Conservation (phyloP, 148 eudicot species). For the Cornus florida region DNA sequence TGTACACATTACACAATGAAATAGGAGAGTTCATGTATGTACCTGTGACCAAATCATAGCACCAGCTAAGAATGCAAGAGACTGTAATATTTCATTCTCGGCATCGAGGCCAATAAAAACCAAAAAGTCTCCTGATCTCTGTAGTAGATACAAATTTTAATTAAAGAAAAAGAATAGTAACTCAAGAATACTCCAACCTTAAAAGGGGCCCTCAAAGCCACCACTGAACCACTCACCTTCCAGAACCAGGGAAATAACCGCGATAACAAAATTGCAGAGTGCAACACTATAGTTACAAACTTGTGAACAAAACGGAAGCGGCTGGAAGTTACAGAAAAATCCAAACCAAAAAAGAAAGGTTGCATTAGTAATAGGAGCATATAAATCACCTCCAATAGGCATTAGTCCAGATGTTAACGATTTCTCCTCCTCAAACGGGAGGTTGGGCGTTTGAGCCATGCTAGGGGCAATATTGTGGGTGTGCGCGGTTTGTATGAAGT, state of each 20-base stretch:
- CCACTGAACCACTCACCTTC: conserved; percentile 56
- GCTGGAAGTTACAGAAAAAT: conserved; percentile 41
- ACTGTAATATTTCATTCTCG: conserved; percentile 88
- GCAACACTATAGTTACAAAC: conserved; percentile 81
- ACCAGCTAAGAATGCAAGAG: conserved; percentile 89
- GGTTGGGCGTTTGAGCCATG: no score
- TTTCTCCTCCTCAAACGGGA: no score
- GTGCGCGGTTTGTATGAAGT: no score
- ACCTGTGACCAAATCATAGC: conserved; percentile 99
- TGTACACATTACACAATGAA: background rate
- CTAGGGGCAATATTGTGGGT: no score
- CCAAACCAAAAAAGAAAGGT: no score
- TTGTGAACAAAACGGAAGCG: conserved; percentile 88
- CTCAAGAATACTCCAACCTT: background rate
- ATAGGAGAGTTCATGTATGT: conserved; percentile 8
- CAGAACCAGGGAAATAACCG: conserved; percentile 91
- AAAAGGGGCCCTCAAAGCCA: background rate
- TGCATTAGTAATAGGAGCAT: background rate
- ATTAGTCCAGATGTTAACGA: no score
- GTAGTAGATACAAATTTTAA: conserved; percentile 6
- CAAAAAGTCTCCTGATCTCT: conserved; percentile 73
- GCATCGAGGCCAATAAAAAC: conserved; percentile 57
- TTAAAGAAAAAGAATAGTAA: background rate
- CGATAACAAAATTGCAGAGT: conserved; percentile 78
- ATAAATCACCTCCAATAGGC: no score